These are phyloP conservation scores for Neonothopanus nambi DNA, from an alignment of 1,284 basidiomycete genomes.

Conservation along the genomic window DNA sequence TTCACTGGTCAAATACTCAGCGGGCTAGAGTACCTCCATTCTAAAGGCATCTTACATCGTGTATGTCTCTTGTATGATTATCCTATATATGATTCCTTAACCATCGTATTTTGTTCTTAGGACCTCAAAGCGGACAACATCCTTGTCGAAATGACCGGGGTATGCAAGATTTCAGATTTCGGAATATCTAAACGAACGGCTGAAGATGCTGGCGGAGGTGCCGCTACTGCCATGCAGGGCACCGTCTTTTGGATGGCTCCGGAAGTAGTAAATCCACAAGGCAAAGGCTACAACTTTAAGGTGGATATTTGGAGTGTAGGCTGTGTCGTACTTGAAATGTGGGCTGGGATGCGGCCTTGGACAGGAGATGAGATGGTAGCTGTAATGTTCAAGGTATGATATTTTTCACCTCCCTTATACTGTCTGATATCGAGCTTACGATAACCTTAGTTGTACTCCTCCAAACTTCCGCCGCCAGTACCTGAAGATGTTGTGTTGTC, in stretches of 20 bases:
- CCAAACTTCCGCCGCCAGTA: slow-evolving; percentile 85
- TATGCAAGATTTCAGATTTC: slow-evolving; percentile 99
- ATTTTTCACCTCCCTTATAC: slow-evolving; percentile 3
- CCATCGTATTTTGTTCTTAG: slow-evolving; percentile 37
- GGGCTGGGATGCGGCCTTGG: slow-evolving; percentile 95
- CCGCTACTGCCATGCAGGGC: slow-evolving; percentile 90
- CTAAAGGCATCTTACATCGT: slow-evolving; percentile 89
- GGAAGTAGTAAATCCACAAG: slow-evolving; percentile 86
- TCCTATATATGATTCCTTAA: background rate
- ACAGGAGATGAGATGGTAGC: slow-evolving; percentile 85
- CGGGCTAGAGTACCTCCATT: slow-evolving; percentile 93
- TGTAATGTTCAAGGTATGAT: slow-evolving; percentile 88
- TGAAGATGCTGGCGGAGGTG: slow-evolving; percentile 83
- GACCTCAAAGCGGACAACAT: slow-evolving; percentile 99
- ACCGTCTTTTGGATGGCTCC: slow-evolving; percentile 99
- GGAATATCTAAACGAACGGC: slow-evolving; percentile 91
- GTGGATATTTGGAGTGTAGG: slow-evolving; percentile 99
- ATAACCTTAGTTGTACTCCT: slow-evolving; percentile 67
- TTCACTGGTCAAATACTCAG: slow-evolving; percentile 92
- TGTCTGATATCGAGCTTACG: background rate
- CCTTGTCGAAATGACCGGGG: slow-evolving; percentile 88
- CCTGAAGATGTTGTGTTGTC: slow-evolving; percentile 81
- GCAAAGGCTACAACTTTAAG: slow-evolving; percentile 91
- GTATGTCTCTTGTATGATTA: slow-evolving; percentile 47
- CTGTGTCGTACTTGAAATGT: slow-evolving; percentile 98